phyloP scores from a whole-genome alignment of 1,284 basidiomycete genomes.

The Rhizoctonia solani region DNA sequence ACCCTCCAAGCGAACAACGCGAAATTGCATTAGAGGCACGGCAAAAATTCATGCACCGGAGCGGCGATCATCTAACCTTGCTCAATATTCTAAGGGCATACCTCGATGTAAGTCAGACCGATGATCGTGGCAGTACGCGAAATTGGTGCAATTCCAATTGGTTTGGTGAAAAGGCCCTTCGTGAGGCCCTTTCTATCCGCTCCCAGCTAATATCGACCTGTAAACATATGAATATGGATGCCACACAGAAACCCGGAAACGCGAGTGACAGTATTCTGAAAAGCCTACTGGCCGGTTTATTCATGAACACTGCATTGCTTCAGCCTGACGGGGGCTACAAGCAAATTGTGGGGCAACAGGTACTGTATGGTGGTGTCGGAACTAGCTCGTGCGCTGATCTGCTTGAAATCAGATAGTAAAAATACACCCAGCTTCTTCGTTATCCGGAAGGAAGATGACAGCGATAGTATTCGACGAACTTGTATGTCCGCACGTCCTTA shows the following conservation, averaged over 20 bases:
- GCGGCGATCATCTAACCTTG: conserved; percentile 89
- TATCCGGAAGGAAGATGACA: conserved; percentile 77
- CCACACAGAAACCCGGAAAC: conserved; percentile 59
- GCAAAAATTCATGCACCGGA: conserved; percentile 76
- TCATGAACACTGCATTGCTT: conserved; percentile 80
- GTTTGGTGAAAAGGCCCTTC: conserved; percentile 82
- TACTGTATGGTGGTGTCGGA: conserved; percentile 44
- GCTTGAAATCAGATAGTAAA: conserved; percentile 64
- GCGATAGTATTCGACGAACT: conserved; percentile 91
- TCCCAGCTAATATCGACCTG: conserved; percentile 78
- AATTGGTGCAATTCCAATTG: conserved; percentile 82
- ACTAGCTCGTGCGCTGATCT: background rate
- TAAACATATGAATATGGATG: conserved; percentile 63
- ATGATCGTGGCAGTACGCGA: conserved; percentile 33
- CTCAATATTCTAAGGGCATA: conserved; percentile 87
- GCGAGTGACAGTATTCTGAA: conserved; percentile 64
- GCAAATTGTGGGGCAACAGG: conserved; percentile 77
- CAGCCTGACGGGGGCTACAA: conserved; percentile 83
- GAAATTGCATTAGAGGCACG: conserved; percentile 62
- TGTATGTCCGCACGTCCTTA: conserved; percentile 50
- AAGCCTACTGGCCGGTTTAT: conserved; percentile 73
- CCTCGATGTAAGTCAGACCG: conserved; percentile 50
- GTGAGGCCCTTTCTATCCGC: conserved; percentile 82
- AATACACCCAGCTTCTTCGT: conserved; percentile 82
- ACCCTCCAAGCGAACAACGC: conserved; percentile 56